These are phyloP conservation scores for Heliamphora exappendiculata DNA, from an alignment of 148 eudicot species.

Conservation along the genomic window DNA sequence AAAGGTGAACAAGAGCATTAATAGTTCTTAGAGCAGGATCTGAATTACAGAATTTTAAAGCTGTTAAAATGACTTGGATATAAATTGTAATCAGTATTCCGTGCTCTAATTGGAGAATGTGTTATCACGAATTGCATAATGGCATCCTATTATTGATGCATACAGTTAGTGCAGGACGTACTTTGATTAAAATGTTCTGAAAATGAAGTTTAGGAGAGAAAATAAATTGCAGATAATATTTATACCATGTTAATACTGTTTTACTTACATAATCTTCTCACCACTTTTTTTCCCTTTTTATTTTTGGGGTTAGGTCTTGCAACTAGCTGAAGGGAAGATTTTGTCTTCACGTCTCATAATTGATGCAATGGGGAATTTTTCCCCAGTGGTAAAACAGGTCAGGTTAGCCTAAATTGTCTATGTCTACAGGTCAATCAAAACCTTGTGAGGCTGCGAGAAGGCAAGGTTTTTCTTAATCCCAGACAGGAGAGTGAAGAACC, in stretches of 20 bases:
- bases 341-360: conserved; percentile 62
- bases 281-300: background rate
- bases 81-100: background rate
- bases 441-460: too few species aligned
- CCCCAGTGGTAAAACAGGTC: conserved; percentile 95
- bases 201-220: background rate
- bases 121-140: background rate
- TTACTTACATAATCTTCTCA: background rate
- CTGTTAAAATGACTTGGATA: background rate
- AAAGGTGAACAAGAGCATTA: background rate
- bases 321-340: conserved; percentile 59
- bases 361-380: conserved; percentile 98
- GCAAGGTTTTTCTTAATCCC: too few species aligned
- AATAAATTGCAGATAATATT: background rate
- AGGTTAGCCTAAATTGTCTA: conserved; percentile 12
- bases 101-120: background rate
- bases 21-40: background rate
- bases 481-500: too few species aligned
- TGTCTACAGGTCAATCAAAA: too few species aligned
- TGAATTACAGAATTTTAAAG: background rate
- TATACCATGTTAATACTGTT: background rate
- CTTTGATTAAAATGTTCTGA: background rate
- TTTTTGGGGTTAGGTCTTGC: conserved; percentile 52
- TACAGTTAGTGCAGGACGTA: background rate
- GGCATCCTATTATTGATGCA: background rate